Evolutionary conservation across 345 rosid species (phyloP), one percentile per base, ranked within the genome.

Genomic region (Melastoma malabathricum): DNA sequence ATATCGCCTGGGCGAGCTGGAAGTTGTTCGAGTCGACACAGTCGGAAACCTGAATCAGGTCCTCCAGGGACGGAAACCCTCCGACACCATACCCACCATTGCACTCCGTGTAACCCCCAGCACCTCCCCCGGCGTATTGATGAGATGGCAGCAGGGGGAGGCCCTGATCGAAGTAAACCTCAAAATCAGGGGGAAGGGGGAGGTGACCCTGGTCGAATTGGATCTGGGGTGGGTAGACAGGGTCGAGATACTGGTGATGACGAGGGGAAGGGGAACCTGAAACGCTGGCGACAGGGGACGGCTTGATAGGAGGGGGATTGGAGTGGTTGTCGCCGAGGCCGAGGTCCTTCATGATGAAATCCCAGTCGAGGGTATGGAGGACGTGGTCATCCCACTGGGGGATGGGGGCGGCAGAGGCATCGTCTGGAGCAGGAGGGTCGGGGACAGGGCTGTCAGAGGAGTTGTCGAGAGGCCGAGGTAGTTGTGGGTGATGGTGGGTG

Each of bases 291-390:
- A 20, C 46, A 48, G 51, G 45, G 13, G 47, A 18, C 58, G 59
- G 18, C 45, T 65, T 50, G 47, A 51, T 55, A 47, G 68, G 43
- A 0, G 73, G 47, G 20, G 72, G 68, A 17, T 78, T 34, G 47
- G 54, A 61, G 18, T 82, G 78, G 39, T 89, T 86, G 10, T 79
- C 81, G 16, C 82, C 81, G 43, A 84, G 56, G 9, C 78, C 95
- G 39, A 87, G 55, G 19, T 92, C 98, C 47, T 65, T 72, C 89
- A 92, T 82, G 63, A 84, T 73, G 6, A 88, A 77, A 46, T 92
- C 98, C 96, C 93, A 92, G 51, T 87, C 96, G 75, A 86, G 72
- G 52, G 34, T 62, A 43, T 83, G 94, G 46, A 82, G 67, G 15
- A 73, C 77, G 48, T 80, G 82, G 31, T 86, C 94, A 43, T 73